A percentile compares a stretch with the other conserved stretches of the same genome.
Evolutionary conservation across 2,329 filamentous ascomycete genomes (phyloP).

Genomic region (Triangularia setosa): DNA sequence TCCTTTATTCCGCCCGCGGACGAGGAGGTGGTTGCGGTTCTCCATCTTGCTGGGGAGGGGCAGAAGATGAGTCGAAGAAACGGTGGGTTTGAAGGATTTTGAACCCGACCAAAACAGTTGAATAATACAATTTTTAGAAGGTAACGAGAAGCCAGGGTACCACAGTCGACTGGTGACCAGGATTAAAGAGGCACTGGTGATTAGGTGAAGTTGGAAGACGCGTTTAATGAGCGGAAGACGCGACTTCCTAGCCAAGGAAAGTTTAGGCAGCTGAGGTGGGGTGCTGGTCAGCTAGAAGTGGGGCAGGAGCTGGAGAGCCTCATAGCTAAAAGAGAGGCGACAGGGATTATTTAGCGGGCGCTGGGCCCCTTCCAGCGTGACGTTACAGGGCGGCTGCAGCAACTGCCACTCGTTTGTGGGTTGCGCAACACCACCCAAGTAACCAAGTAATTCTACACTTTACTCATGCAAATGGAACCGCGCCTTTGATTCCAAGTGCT

Average conservation of each 20-base stretch:
- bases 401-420: background rate
- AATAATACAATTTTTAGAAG: background rate
- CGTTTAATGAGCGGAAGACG: constrained; percentile 7
- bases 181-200: background rate
- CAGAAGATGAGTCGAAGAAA: background rate
- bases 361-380: background rate
- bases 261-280: background rate
- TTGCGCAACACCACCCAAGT: background rate
- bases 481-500: background rate
- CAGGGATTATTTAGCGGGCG: background rate
- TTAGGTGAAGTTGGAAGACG: background rate
- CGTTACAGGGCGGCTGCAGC: background rate
- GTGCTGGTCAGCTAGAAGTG: background rate
- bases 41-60: constrained; percentile 16
- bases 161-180: background rate
- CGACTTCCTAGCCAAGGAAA: background rate
- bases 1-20: constrained; percentile 11
- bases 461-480: background rate
- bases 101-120: background rate
- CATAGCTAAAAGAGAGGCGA: background rate
- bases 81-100: background rate
- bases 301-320: background rate
- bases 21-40: constrained; percentile 14
- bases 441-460: background rate
- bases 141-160: background rate